These are phyloP conservation scores for Aspergillus sergii DNA, from an alignment of 2,329 filamentous ascomycete species.

Conservation along the genomic window DNA sequence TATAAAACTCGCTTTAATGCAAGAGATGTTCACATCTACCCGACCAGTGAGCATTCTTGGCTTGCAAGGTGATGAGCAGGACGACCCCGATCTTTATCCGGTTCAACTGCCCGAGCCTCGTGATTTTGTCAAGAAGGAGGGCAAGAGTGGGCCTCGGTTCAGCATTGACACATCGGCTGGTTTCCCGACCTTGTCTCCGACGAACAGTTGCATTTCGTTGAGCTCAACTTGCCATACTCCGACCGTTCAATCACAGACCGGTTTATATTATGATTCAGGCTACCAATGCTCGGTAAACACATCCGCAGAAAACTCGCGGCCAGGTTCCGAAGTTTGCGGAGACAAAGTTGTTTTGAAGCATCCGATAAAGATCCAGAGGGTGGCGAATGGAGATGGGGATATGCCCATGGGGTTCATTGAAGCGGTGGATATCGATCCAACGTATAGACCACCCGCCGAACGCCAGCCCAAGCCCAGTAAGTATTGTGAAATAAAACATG, in stretches of 20 bases:
- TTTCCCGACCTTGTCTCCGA: conserved; percentile 42
- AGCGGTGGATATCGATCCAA: conserved; percentile 83
- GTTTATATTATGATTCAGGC: conserved; percentile 22
- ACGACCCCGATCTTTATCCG: conserved; percentile 49
- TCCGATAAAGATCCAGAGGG: conserved; percentile 35
- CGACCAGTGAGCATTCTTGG: conserved; percentile 45
- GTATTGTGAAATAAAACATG: conserved; percentile 23
- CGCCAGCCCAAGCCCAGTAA: conserved; percentile 67
- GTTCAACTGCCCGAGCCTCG: conserved; percentile 40
- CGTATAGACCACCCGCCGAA: conserved; percentile 78
- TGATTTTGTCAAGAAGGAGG: conserved; percentile 34
- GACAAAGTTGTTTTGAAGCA: conserved; percentile 26
- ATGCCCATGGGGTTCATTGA: conserved; percentile 82
- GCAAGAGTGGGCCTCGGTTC: conserved; percentile 35
- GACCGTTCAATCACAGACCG: conserved; percentile 18
- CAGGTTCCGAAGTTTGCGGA: conserved; percentile 22
- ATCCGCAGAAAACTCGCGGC: conserved; percentile 28
- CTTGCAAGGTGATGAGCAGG: conserved; percentile 47
- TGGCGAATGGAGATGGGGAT: conserved; percentile 22
- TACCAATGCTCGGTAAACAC: conserved; percentile 26
- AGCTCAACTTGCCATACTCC: conserved; percentile 35
- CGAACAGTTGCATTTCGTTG: conserved; percentile 42
- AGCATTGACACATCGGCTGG: conserved; percentile 35
- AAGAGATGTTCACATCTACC: conserved; percentile 52
- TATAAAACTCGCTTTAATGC: conserved; percentile 45